phyloP scores from a whole-genome alignment of 495 filamentous ascomycete genomes.

The Daldinia caldariorum region DNA sequence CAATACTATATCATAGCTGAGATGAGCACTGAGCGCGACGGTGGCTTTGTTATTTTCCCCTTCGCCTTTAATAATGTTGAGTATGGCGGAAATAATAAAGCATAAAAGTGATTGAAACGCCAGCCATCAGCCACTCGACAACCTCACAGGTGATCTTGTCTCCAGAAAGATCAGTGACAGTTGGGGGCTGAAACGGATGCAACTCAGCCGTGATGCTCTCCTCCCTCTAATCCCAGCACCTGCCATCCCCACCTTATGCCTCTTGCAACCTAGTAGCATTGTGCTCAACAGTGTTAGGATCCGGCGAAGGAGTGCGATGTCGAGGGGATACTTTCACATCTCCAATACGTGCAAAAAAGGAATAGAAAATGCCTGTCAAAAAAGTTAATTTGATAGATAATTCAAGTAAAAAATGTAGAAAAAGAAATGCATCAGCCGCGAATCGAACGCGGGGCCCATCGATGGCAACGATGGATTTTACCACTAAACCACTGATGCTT shows the following conservation, averaged over 20 bases:
- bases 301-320: neutral
- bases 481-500: slow-evolving; percentile 61
- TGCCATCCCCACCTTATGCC: neutral
- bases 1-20: slow-evolving; percentile 7
- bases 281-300: neutral
- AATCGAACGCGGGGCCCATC: slow-evolving; percentile 64
- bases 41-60: neutral
- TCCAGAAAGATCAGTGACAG: neutral
- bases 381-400: too few species aligned
- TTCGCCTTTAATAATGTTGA: neutral
- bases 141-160: neutral
- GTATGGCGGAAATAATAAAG: neutral
- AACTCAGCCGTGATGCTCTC: slow-evolving; percentile 4
- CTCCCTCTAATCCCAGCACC: neutral
- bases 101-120: neutral
- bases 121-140: neutral
- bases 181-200: slow-evolving; percentile 3
- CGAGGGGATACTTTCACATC: neutral
- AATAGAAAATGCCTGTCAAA: too few species aligned
- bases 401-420: neutral
- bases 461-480: slow-evolving; percentile 66
- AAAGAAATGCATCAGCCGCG: slow-evolving; percentile 56
- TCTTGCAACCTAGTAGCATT: neutral
- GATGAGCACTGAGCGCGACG: neutral
- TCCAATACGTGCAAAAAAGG: neutral